Percentiles rank a stretch among this genome's conserved stretches.
These are phyloP conservation scores for Isabelozyma gotoi DNA, from an alignment of 805 yeast genomes.

Conservation along the genomic window DNA sequence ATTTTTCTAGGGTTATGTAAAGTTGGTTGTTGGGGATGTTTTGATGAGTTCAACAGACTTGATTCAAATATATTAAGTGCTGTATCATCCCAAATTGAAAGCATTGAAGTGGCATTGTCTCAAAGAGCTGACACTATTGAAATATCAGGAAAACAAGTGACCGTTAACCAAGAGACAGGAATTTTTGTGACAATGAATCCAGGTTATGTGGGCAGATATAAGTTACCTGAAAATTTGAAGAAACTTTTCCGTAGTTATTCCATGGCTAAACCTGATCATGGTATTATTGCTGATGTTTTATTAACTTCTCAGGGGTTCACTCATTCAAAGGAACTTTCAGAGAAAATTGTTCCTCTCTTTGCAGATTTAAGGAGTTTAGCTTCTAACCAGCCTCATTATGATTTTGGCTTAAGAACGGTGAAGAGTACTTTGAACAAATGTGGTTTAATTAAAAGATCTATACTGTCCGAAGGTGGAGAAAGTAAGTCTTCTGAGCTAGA, in stretches of 20 bases:
- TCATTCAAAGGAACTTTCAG: constrained; percentile 45
- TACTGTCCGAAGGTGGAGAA: not conserved
- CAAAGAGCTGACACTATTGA: constrained; percentile 26
- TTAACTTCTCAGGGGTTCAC: constrained; percentile 70
- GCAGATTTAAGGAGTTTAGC: constrained; percentile 34
- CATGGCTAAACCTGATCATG: constrained; percentile 70
- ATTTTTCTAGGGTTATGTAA: constrained; percentile 76
- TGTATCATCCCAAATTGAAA: constrained; percentile 75
- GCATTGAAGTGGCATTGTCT: constrained; percentile 57
- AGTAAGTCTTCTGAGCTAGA: constrained; percentile 17
- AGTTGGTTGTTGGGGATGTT: constrained; percentile 93
- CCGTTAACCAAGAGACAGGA: constrained; percentile 54
- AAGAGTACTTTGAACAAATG: constrained; percentile 65
- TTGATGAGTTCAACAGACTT: constrained; percentile 90
- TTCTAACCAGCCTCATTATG: constrained; percentile 72
- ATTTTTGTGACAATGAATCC: constrained; percentile 92
- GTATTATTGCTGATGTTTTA: constrained; percentile 67
- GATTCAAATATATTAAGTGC: constrained; percentile 75
- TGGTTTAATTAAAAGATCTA: constrained; percentile 42
- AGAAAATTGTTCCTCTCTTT: constrained; percentile 56
- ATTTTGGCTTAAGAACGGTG: constrained; percentile 84
- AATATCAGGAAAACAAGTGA: constrained; percentile 41
- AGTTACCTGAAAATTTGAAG: constrained; percentile 82
- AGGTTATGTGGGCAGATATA: constrained; percentile 77
- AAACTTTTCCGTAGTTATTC: constrained; percentile 75